These are phyloP conservation scores for Candida sp. DNA, from an alignment of 1,139 yeast species.

Conservation along the genomic window DNA sequence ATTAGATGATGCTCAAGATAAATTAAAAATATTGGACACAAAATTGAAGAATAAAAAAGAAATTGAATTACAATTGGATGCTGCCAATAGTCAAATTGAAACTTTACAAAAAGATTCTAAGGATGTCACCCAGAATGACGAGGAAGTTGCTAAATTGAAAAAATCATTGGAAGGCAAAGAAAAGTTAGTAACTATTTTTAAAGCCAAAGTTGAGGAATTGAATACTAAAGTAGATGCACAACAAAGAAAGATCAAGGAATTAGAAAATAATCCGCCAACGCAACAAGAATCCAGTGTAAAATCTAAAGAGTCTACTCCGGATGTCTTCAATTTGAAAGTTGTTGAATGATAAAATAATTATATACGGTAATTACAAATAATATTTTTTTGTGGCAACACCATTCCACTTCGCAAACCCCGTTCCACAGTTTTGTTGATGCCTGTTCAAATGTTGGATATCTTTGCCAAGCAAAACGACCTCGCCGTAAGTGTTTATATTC, in stretches of 20 bases:
- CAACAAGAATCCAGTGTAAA: too few relatives aligned
- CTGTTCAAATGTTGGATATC: too few relatives aligned
- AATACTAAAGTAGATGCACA: background rate
- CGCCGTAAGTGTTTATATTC: too few relatives aligned
- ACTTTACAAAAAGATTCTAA: background rate
- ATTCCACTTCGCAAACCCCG: too few relatives aligned
- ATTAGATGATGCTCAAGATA: constrained; percentile 46
- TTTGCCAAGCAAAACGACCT: too few relatives aligned
- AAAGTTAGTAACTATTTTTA: background rate
- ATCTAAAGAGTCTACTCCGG: background rate
- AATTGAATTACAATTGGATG: background rate
- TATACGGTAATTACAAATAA: too few relatives aligned
- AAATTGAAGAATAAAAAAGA: background rate
- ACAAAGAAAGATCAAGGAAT: background rate
- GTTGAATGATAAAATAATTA: too few relatives aligned
- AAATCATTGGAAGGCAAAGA: background rate
- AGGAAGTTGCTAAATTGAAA: background rate
- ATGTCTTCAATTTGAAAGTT: background rate
- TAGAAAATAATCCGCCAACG: background rate
- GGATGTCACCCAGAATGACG: background rate
- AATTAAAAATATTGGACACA: background rate
- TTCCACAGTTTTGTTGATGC: too few relatives aligned
- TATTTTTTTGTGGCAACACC: too few relatives aligned
- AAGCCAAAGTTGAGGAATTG: constrained; percentile 2
- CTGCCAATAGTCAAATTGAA: background rate